Base-by-base conservation (phyloP, 176 grass and related monocot species). In the Aegilops longissima region DNA sequence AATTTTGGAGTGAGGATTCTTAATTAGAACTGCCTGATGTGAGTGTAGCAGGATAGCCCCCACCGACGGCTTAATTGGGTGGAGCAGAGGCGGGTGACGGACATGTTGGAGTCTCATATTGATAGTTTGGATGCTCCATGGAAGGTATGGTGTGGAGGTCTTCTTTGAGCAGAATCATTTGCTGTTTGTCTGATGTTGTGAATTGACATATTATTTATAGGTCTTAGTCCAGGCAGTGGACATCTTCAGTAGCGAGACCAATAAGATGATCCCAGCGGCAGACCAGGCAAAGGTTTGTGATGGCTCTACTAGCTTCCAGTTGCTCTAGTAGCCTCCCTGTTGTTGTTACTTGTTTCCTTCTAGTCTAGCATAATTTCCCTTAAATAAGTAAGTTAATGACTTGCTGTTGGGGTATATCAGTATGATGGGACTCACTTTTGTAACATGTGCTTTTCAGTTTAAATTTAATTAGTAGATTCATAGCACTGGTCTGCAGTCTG, bases 61-160 rank as follows among this genome's bases (percentile, higher is more conserved):
- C 14, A 2, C 5, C 70, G 70, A 6, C 82, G 56, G 70, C 56
- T 29, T 34, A 84, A 75, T 47, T 84, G 82, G 82, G 54, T 84
- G 56, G 82, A 74, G 56, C 56, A 31, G 36, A 33, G 29, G 82
- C n/a, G 31, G 56, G 11, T 12, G 12, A 11, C 0, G 70, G 36
- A 64, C 9, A 29, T 42, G 82, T n/a, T 84, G 40, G 0, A 0
- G 4, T 51, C 72, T 75, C 8, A 18, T 51, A 0, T 29, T 27
- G 5, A 14, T 30, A 17, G 6, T 45, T 29, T 75, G 72, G 63
- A 12, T 1, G 25, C 4, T 49, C 5, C 27, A 8, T 5, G 30
- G 23, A 45, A 6, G 79, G 79, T 81, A 81, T 4, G 78, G 36
- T 18, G 38, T 45, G 61, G 36, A 66, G 2, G 7, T 40, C 13